Evolutionary conservation across 1,284 basidiomycete species (phyloP).

Genomic region (Polyporus tsugae): DNA sequence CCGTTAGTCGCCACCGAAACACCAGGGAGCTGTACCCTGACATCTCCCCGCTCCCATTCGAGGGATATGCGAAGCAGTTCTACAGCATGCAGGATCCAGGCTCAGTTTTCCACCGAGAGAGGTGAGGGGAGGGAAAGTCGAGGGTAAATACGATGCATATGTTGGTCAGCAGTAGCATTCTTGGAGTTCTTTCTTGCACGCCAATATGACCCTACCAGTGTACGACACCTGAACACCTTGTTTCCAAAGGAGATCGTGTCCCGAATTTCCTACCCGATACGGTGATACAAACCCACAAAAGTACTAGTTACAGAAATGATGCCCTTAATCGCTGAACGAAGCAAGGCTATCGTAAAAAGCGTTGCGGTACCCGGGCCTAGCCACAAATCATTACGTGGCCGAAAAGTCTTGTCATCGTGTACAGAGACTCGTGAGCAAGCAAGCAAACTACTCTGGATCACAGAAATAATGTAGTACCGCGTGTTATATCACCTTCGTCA

Average conservation of each 20-base stretch:
- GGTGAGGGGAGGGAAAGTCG: neutral
- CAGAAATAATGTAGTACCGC: neutral
- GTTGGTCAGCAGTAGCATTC: neutral
- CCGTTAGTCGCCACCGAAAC: too few species aligned
- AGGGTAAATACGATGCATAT: too few species aligned
- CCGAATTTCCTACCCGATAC: too few species aligned
- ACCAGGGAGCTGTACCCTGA: conserved; percentile 38
- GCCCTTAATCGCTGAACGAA: neutral
- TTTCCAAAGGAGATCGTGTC: neutral
- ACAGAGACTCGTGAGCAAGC: neutral
- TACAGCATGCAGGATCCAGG: conserved; percentile 20
- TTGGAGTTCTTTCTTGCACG: neutral
- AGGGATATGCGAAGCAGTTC: conserved; percentile 32
- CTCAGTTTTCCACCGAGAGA: neutral
- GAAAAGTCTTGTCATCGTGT: too few species aligned
- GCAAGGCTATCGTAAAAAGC: neutral
- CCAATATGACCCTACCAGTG: neutral
- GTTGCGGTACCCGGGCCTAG: neutral
- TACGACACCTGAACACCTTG: neutral
- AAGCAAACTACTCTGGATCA: neutral
- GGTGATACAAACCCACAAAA: neutral
- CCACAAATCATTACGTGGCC: too few species aligned
- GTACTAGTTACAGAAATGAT: neutral
- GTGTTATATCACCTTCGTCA: conserved; percentile 40
- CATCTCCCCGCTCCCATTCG: conserved; percentile 23